Evolutionary conservation across 129 eudicot species (phyloP).

Genomic region (Scalesia atractyloides): DNA sequence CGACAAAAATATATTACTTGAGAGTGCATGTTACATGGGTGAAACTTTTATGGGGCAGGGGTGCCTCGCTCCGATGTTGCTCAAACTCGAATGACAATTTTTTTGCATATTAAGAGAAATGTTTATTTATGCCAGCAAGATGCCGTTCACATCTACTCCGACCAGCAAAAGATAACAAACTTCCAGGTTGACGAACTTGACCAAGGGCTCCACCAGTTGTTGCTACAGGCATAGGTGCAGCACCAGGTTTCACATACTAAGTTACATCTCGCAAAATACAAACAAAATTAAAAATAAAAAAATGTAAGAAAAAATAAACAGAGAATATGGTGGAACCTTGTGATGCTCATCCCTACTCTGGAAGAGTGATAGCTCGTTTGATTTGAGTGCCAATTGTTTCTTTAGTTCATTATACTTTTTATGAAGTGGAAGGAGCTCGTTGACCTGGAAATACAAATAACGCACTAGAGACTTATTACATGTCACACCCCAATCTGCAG

Average conservation of each 20-base stretch:
- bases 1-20: no score
- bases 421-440: conserved; percentile 75
- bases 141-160: conserved; percentile 99
- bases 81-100: no score
- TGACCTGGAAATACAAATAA: conserved; percentile 49
- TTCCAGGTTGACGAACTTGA: conserved; percentile 80
- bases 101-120: no score
- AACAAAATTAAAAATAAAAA: not conserved
- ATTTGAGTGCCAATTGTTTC: conserved; percentile 75
- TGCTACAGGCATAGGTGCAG: no score
- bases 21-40: no score
- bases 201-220: conserved; percentile 61
- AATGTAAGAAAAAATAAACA: not conserved
- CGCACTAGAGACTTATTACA: not conserved
- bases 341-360: conserved; percentile 94
- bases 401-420: conserved; percentile 74
- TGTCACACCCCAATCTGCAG: no score
- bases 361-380: conserved; percentile 78
- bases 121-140: no score
- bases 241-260: no score
- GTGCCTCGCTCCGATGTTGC: no score
- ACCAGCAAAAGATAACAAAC: conserved; percentile 58
- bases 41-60: no score
- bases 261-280: conserved; percentile 47
- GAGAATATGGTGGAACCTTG: conserved; percentile 52